These are phyloP conservation scores for Dicorynia guianensis DNA, from an alignment of 306 rosid species.

Conservation along the genomic window DNA sequence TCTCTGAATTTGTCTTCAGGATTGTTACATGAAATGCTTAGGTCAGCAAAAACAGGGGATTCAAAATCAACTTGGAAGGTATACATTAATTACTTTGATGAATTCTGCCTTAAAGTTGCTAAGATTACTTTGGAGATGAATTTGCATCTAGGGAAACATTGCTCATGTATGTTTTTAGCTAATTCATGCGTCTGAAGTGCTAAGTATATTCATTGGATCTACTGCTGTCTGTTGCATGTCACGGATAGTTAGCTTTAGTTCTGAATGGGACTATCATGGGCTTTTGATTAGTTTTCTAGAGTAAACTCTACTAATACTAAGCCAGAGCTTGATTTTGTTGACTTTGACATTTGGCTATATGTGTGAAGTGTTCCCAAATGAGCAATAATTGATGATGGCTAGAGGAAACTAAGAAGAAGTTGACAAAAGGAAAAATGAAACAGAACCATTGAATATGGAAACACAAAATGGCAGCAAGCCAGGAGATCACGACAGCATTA, in stretches of 20 bases:
- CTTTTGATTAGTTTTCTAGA: too few species aligned
- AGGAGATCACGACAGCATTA: constrained; percentile 2
- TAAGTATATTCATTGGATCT: too few species aligned
- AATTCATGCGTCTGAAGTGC: too few species aligned
- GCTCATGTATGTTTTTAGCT: too few species aligned
- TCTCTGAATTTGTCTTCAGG: constrained; percentile 42
- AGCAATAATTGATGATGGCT: constrained; percentile 17
- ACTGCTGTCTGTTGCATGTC: too few species aligned
- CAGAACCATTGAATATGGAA: background rate
- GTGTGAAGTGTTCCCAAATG: background rate
- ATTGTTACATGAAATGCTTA: constrained; percentile 67
- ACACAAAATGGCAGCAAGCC: background rate
- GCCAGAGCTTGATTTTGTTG: too few species aligned
- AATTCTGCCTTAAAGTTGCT: background rate
- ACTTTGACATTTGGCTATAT: background rate
- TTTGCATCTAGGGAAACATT: too few species aligned
- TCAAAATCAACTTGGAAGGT: constrained; percentile 79
- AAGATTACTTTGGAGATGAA: background rate
- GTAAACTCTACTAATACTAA: too few species aligned
- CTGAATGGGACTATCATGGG: too few species aligned
- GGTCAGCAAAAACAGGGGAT: constrained; percentile 63
- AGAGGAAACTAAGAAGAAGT: constrained; percentile 20
- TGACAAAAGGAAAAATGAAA: background rate
- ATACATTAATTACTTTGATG: constrained; percentile 13
- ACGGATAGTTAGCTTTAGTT: too few species aligned